These are phyloP conservation scores for Gossypium raimondii DNA, from an alignment of 345 rosid genomes.

Conservation along the genomic window DNA sequence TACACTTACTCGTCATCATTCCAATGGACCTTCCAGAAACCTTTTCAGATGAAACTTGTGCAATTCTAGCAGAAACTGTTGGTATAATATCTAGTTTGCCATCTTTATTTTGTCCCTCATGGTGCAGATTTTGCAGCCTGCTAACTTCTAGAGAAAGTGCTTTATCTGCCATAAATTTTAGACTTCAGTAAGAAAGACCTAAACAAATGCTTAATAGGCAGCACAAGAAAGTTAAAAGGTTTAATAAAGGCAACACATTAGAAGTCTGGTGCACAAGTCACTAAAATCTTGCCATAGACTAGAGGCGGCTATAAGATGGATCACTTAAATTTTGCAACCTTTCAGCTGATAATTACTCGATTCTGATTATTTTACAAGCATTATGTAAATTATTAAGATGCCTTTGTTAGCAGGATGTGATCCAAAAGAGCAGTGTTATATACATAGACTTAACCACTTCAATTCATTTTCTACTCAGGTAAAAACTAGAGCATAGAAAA, in stretches of 20 bases:
- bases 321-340: too few species aligned
- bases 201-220: not conserved
- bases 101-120: constrained; percentile 28
- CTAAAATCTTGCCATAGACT: too few species aligned
- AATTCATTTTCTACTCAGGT: not conserved
- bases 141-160: constrained; percentile 62
- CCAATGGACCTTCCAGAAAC: constrained; percentile 17
- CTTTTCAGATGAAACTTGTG: constrained; percentile 30
- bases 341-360: not conserved
- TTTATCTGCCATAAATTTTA: constrained; percentile 44
- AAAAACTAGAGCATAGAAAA: not conserved
- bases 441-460: too few species aligned
- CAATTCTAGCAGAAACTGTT: constrained; percentile 31
- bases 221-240: not conserved
- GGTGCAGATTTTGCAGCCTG: constrained; percentile 50
- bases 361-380: not conserved
- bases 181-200: constrained; percentile 10
- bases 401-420: too few species aligned
- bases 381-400: too few species aligned
- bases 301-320: too few species aligned
- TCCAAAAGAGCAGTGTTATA: too few species aligned
- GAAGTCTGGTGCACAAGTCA: too few species aligned
- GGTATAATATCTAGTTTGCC: constrained; percentile 20
- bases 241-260: not conserved
- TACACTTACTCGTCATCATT: constrained; percentile 45